Evolutionary conservation across 1,284 basidiomycete species (phyloP), one percentile per base, ranked within the genome.

Genomic region (Xerocomus amazonicus): DNA sequence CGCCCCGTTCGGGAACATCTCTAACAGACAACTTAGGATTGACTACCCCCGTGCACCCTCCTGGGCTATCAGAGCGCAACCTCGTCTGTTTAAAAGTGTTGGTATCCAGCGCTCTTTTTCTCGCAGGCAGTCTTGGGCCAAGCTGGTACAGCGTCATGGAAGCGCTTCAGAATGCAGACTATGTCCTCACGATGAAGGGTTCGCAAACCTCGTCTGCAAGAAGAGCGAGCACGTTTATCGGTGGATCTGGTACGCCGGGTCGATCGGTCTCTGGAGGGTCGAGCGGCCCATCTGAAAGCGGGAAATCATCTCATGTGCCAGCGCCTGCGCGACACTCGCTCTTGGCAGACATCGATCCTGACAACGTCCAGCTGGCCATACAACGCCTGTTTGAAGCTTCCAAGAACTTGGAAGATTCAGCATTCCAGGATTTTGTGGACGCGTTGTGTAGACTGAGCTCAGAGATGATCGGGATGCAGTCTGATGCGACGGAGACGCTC

Each of bases 101-200:
- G 42, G 76, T 97, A 9, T 77, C 81, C 0, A 87, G 89, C 51
- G 84, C 90, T 0, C 74, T 92, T 45, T 90, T 90, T 61, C 79
- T 98, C 4, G 90, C 90, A 0, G 89, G 89, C 0, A 89, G 84
- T 47, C 78, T 98, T 1, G 92, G 86, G 9, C 78, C 83, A 34
- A 91, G 88, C 55, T 99, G 96, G 96, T 93, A 92, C 63, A 80
- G 87, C 40, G 81, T 98, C 7, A 77, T 99, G 41, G 93, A 97
- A 62, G 83, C 87, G 1, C 70, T 97, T 33, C 93, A 97, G 69
- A 96, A 94, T 59, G 92, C 93, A 6, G 92, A 95, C 58, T 93
- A 92, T 61, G 90, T 97, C 14, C 74, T 97, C 27, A 80, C 81
- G 3, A 73, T 80, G 44, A 84, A 81, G 57, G 80, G 74, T 10